Evolutionary conservation across 768 basidiomycete species (phyloP).

Genomic region (Tulasnella sp.): DNA sequence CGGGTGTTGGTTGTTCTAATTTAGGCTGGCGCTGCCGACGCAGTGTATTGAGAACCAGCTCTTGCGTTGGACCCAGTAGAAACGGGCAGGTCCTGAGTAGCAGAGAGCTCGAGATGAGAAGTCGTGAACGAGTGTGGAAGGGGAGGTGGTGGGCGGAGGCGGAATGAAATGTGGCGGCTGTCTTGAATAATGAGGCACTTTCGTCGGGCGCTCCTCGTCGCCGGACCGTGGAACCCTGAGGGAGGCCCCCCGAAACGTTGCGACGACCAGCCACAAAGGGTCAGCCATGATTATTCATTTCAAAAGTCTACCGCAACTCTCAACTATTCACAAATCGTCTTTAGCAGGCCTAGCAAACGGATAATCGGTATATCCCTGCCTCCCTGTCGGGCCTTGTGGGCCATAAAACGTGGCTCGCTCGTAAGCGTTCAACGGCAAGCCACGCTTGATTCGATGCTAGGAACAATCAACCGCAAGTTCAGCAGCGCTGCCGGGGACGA

Average conservation of each 20-base stretch:
- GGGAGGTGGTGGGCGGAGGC: not conserved
- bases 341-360: not conserved
- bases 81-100: not conserved
- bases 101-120: not conserved
- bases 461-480: too few relatives aligned
- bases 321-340: not conserved
- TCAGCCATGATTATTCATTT: too few relatives aligned
- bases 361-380: not conserved
- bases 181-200: not conserved
- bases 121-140: not conserved
- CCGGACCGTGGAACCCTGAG: not conserved
- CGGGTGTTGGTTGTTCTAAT: slow-evolving; percentile 1
- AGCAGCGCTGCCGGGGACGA: not conserved
- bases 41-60: not conserved
- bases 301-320: too few relatives aligned
- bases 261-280: slow-evolving; percentile 14
- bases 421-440: slow-evolving; percentile 17
- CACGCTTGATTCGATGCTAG: slow-evolving; percentile 3
- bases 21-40: slow-evolving; percentile 4
- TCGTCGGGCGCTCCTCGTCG: not conserved
- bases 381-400: not conserved
- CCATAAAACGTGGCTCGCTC: slow-evolving; percentile 14
- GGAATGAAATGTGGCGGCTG: not conserved
- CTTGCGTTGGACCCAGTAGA: not conserved
- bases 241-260: not conserved